Base-by-base conservation (phyloP, 1,139 yeast genomes). In the Hansenula lynferdii region DNA sequence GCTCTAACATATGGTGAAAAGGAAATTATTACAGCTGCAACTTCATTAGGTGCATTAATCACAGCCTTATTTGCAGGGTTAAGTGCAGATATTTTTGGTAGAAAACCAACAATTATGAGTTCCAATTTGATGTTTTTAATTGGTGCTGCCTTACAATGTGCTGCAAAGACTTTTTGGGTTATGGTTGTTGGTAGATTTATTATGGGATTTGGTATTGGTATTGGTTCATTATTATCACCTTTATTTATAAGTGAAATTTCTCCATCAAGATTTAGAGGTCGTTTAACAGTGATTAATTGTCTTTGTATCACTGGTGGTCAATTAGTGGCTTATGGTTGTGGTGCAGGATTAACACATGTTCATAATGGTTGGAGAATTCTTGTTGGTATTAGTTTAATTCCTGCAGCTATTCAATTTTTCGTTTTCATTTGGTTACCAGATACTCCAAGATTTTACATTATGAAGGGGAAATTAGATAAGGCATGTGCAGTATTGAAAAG, bases 1-100 rank as follows among this genome's bases (percentile, higher is more conserved):
- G 51, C 65, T 7, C 63, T 86, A 38, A 70, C 90, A 0, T 73
- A 76, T 40, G 92, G 95, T 36, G 81, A 89, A 49, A 85, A 85
- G 61, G 96, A 90, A 62, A 68, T 85, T 48, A 86, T 90, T 53
- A 90, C 97, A 0, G 82, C 96, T n/a, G 96, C 97, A 8, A 89
- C 97, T 1, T 86, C 97, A 2, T 67, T 90, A 24, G 97, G 97
- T 41, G 97, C 97, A 3, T 67, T 90, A 36, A 65, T 87, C 26
- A 85, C 95, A 5, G 81, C 96, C 4, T 44, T 83, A 10, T 47
- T 77, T 25, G 92, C 96, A 2, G 97, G 97, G 34, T 60, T 81
- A 1, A 60, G 77, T 34, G 96, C 96, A 31, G 96, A 90, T 57
- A 56, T 75, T 31, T 62, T 84, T 45, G 97, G 97, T 31, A 75